A percentile compares a stretch with the other conserved stretches of the same genome.
Evolutionary conservation across 202 grass and related monocot genomes (phyloP).

Genomic region (Digitaria exilis): DNA sequence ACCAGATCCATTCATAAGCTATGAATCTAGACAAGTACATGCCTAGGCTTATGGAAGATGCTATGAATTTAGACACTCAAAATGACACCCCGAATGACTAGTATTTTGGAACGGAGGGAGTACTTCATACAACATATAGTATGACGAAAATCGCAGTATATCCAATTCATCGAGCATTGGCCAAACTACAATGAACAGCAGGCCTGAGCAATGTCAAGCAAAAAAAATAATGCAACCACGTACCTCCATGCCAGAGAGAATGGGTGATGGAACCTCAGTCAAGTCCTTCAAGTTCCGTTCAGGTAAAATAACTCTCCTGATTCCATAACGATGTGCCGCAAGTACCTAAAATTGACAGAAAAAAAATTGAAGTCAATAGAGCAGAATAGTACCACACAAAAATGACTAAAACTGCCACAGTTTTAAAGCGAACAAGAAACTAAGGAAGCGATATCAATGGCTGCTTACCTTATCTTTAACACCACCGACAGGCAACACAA

Average conservation of each 20-base stretch:
- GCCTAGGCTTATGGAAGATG: too few relatives aligned
- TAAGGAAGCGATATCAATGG: not conserved
- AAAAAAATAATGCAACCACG: not conserved
- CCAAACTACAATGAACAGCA: not conserved
- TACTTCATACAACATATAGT: not conserved
- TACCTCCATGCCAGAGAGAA: constrained; percentile 94
- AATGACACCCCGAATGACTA: too few relatives aligned
- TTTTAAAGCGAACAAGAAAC: constrained; percentile 21
- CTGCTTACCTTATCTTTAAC: constrained; percentile 89
- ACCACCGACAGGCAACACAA: constrained; percentile 95
- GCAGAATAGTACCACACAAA: not conserved
- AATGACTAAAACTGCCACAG: not conserved
- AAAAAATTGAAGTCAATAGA: constrained; percentile 1
- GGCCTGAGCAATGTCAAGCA: not conserved
- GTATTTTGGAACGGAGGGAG: too few relatives aligned
- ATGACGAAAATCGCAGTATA: too few relatives aligned
- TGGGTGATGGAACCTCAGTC: constrained; percentile 75
- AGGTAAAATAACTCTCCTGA: constrained; percentile 97
- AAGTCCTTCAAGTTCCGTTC: constrained; percentile 96
- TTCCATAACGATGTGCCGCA: constrained; percentile 90
- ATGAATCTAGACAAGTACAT: too few relatives aligned
- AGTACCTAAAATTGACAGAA: constrained; percentile 65
- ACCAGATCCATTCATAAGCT: too few relatives aligned
- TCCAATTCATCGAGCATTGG: not conserved
- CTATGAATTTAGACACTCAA: too few relatives aligned